phyloP scores from a whole-genome alignment of 139 green algal genomes.

The Chlorella sorokiniana region DNA sequence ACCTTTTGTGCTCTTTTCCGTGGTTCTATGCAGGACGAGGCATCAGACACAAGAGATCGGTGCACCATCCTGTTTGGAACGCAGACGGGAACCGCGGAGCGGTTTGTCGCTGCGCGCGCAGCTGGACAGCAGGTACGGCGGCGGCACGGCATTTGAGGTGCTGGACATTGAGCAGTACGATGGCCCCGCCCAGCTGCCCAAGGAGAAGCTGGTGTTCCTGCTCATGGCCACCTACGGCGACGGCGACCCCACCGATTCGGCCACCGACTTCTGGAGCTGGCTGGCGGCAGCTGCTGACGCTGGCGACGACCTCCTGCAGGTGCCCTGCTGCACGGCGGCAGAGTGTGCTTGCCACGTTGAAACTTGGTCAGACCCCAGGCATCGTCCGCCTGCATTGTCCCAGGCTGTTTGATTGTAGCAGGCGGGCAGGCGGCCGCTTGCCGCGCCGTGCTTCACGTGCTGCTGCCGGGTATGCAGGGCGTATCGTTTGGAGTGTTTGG shows the following conservation, averaged over 20 bases:
- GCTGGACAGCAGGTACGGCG: conserved; percentile 62
- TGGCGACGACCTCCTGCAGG: conserved; percentile 57
- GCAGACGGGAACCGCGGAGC: conserved; percentile 91
- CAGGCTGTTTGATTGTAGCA: background rate
- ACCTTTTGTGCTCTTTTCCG: no score
- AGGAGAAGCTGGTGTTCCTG: conserved; percentile 82
- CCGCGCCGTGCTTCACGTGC: background rate
- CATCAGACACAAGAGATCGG: background rate
- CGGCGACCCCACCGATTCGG: conserved; percentile 95
- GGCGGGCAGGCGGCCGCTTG: background rate
- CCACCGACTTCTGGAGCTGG: conserved; percentile 86
- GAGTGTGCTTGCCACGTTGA: background rate
- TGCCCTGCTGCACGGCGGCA: background rate
- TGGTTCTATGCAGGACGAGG: no score
- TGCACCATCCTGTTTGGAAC: conserved; percentile 68
- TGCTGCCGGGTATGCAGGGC: conserved; percentile 35
- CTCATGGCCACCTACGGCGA: conserved; percentile 97
- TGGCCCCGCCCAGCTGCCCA: conserved; percentile 48
- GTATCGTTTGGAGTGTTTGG: conserved; percentile 90
- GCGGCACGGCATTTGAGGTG: conserved; percentile 60
- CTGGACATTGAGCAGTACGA: conserved; percentile 78
- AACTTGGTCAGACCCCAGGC: no score
- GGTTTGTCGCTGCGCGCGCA: conserved; percentile 77
- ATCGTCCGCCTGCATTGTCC: no score
- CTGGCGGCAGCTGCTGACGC: conserved; percentile 64